Percentiles rank a stretch among this genome's conserved stretches.
phyloP scores from a whole-genome alignment of 345 rosid species.

The Kernera saxatilis region DNA sequence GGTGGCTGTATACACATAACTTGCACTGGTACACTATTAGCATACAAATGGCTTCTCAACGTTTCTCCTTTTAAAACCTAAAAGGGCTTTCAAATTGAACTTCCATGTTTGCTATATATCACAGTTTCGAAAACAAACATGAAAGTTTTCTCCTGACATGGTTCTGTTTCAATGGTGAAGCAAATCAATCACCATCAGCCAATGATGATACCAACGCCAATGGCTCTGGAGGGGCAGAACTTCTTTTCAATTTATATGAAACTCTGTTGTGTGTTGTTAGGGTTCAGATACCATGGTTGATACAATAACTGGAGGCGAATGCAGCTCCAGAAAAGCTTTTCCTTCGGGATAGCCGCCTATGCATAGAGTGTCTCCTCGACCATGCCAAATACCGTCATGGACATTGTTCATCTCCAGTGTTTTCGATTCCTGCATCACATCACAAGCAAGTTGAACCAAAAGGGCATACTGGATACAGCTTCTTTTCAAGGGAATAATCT shows the following conservation, averaged over 20 bases:
- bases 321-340: constrained; percentile 46
- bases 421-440: constrained; percentile 63
- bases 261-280: constrained; percentile 5
- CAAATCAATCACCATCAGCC: neutral
- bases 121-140: constrained; percentile 24
- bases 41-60: constrained; percentile 7
- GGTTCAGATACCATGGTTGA: constrained; percentile 39
- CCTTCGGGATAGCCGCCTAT: constrained; percentile 56
- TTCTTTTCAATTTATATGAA: neutral
- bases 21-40: neutral
- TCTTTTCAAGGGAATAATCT: neutral
- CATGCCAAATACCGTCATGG: constrained; percentile 91
- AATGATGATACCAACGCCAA: neutral
- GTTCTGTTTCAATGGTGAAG: neutral
- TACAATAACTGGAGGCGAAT: constrained; percentile 39
- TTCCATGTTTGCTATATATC: constrained; percentile 16
- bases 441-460: constrained; percentile 10
- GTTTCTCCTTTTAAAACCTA: neutral
- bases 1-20: neutral
- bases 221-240: neutral
- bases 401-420: constrained; percentile 96
- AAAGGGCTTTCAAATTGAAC: neutral
- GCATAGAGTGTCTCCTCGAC: constrained; percentile 85
- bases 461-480: neutral
- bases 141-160: constrained; percentile 1